Conservation (phyloP, 2,329 filamentous ascomycete genomes). For the Capronia americana region DNA sequence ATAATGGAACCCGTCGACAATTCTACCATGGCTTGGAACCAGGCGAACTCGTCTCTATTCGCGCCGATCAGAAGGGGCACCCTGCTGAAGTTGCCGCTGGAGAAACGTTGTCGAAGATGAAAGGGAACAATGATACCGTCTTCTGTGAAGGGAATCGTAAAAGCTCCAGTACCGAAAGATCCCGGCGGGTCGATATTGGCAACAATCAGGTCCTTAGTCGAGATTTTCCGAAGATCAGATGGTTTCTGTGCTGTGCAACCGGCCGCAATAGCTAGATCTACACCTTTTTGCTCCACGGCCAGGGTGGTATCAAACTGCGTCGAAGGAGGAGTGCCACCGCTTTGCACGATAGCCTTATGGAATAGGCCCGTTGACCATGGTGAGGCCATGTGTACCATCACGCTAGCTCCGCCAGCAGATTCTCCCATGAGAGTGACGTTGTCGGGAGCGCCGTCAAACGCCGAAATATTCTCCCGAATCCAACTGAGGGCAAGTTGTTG, state of each 20-base stretch:
- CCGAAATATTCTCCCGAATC: conserved; percentile 65
- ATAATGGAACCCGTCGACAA: neutral
- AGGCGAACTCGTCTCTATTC: conserved; percentile 19
- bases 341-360: conserved; percentile 17
- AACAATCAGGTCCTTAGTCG: neutral
- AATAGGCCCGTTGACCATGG: conserved; percentile 9
- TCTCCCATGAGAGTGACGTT: conserved; percentile 59
- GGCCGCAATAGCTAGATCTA: conserved; percentile 5
- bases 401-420: conserved; percentile 21
- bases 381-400: conserved; percentile 4
- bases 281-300: neutral
- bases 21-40: conserved; percentile 21
- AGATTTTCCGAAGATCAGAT: neutral
- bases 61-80: conserved; percentile 15
- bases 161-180: conserved; percentile 9
- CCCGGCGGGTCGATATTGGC: neutral
- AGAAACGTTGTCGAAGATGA: conserved; percentile 6
- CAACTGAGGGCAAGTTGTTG: conserved; percentile 65
- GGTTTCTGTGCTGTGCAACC: conserved; percentile 15
- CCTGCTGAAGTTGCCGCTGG: neutral
- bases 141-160: conserved; percentile 8
- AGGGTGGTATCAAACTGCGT: neutral
- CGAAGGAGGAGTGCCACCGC: conserved; percentile 14
- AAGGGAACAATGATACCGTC: conserved; percentile 16
- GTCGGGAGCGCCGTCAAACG: conserved; percentile 65